These are phyloP conservation scores for Erucastrum elatum DNA, from an alignment of 345 rosid species.

Conservation along the genomic window DNA sequence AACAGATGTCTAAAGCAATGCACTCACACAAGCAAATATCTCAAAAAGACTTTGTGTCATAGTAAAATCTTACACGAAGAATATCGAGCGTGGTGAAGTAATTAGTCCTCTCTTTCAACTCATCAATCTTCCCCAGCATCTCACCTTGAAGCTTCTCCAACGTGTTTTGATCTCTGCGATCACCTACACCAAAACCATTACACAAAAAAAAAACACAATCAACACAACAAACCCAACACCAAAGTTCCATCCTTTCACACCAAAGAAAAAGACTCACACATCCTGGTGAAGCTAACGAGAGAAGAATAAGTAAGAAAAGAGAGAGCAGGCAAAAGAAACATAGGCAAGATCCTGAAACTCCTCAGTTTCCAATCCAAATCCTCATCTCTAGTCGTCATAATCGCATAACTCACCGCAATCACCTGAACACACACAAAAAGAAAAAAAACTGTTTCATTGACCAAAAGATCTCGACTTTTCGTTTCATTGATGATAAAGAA, in stretches of 20 bases:
- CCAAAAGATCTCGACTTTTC: not conserved
- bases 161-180: constrained; percentile 73
- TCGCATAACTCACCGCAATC: constrained; percentile 70
- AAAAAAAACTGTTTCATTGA: constrained; percentile 1
- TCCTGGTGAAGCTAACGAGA: constrained; percentile 53
- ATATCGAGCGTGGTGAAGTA: constrained; percentile 81
- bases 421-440: constrained; percentile 37
- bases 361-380: constrained; percentile 72
- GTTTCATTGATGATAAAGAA: not conserved
- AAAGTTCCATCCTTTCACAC: not conserved
- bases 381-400: constrained; percentile 60
- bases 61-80: constrained; percentile 63
- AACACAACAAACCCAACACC: not conserved
- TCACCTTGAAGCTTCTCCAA: constrained; percentile 81
- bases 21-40: not conserved
- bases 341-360: constrained; percentile 64
- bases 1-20: not conserved
- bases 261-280: constrained; percentile 51
- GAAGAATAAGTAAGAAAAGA: constrained; percentile 52
- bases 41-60: not conserved
- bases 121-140: constrained; percentile 80
- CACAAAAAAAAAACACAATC: not conserved
- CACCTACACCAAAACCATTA: constrained; percentile 53
- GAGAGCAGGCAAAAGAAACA: constrained; percentile 68
- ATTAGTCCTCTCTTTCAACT: constrained; percentile 91